These are phyloP conservation scores for Wickerhamomyces sp. DNA, from an alignment of 1,139 yeast species.

Conservation along the genomic window DNA sequence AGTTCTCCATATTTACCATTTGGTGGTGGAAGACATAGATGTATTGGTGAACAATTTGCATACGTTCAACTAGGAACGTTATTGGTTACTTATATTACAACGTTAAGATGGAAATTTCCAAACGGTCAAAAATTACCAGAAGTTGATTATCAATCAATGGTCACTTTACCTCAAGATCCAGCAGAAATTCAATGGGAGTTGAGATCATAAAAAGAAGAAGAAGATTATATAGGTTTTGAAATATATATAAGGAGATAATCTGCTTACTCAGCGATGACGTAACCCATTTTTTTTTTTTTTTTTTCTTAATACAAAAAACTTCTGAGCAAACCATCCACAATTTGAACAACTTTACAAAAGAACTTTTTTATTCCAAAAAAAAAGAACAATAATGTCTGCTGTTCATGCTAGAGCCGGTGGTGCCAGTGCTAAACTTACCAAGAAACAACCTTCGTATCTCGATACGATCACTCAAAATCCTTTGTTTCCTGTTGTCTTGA, in stretches of 20 bases:
- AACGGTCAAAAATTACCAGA: constrained; percentile 56
- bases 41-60: constrained; percentile 99
- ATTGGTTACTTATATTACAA: constrained; percentile 69
- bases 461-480: constrained; percentile 58
- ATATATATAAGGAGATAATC: background rate
- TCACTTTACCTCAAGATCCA: constrained; percentile 80
- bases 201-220: constrained; percentile 31
- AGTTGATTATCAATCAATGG: constrained; percentile 90
- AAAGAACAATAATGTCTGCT: constrained; percentile 12
- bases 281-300: no score
- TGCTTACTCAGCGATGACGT: no score
- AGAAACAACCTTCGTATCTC: constrained; percentile 32
- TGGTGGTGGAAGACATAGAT: constrained; percentile 99
- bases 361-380: no score
- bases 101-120: constrained; percentile 70
- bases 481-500: constrained; percentile 55
- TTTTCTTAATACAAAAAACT: no score
- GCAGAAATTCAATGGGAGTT: constrained; percentile 76
- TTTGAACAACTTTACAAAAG: no score
- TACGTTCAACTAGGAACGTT: constrained; percentile 88
- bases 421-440: constrained; percentile 15
- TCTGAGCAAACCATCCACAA: no score
- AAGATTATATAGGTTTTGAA: no score
- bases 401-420: constrained; percentile 12
- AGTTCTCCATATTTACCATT: constrained; percentile 93